These are phyloP conservation scores for Suillus occidentalis DNA, from an alignment of 768 basidiomycete species.

Conservation along the genomic window DNA sequence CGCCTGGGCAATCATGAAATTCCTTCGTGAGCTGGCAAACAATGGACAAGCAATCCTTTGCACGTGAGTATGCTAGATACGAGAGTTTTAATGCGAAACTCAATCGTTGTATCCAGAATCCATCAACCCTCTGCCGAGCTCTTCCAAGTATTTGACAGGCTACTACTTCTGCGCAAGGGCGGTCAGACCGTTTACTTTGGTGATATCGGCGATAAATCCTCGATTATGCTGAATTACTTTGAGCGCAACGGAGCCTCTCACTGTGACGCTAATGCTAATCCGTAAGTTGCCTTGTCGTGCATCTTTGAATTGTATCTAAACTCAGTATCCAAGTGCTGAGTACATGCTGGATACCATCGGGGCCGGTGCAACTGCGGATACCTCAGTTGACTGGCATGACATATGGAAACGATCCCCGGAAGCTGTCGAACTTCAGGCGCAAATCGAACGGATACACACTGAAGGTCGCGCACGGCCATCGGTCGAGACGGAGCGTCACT, in stretches of 20 bases:
- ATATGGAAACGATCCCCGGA: slow-evolving; percentile 48
- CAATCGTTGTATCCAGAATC: slow-evolving; percentile 12
- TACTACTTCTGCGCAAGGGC: slow-evolving; percentile 51
- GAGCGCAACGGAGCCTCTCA: slow-evolving; percentile 21
- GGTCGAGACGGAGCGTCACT: slow-evolving; percentile 21
- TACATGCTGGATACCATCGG: slow-evolving; percentile 56
- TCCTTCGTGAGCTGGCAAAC: slow-evolving; percentile 53
- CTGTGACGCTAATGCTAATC: slow-evolving; percentile 23
- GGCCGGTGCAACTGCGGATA: slow-evolving; percentile 50
- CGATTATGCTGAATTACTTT: slow-evolving; percentile 23
- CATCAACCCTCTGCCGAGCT: slow-evolving; percentile 45
- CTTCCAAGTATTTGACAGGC: slow-evolving; percentile 52
- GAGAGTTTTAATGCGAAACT: background rate
- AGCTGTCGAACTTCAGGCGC: slow-evolving; percentile 33
- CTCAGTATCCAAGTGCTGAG: slow-evolving; percentile 37
- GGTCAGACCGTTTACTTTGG: slow-evolving; percentile 74
- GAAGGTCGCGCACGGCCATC: slow-evolving; percentile 32
- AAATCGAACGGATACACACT: slow-evolving; percentile 44
- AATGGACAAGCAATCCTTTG: slow-evolving; percentile 57
- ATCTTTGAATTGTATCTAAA: background rate
- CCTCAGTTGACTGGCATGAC: slow-evolving; percentile 47
- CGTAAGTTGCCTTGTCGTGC: slow-evolving; percentile 15
- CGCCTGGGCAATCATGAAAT: slow-evolving; percentile 49
- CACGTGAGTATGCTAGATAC: slow-evolving; percentile 35
- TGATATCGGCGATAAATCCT: slow-evolving; percentile 27